Evolutionary conservation across 768 basidiomycete species (phyloP).

Genomic region (Pulveroboletus ravenelii): DNA sequence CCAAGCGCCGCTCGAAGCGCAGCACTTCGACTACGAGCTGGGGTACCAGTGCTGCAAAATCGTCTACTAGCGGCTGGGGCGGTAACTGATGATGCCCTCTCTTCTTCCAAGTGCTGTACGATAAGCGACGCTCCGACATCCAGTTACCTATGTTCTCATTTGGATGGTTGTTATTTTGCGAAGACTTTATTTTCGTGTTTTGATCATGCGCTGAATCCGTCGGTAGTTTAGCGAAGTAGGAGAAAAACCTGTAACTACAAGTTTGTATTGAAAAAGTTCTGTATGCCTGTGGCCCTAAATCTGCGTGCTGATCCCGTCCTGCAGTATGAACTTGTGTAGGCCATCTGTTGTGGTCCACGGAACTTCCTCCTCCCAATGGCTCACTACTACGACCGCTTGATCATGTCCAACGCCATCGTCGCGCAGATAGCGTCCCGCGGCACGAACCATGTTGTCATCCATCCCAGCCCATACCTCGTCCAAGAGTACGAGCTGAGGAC

Average conservation of each 20-base stretch:
- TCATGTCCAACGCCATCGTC: slow-evolving; percentile 42
- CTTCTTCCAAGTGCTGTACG: background rate
- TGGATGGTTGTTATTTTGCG: background rate
- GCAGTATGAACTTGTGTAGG: slow-evolving; percentile 36
- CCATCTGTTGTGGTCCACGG: slow-evolving; percentile 69
- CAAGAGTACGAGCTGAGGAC: slow-evolving; percentile 70
- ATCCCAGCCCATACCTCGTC: slow-evolving; percentile 96
- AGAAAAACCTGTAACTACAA: background rate
- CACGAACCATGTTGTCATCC: slow-evolving; percentile 71
- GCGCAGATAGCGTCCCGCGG: slow-evolving; percentile 60
- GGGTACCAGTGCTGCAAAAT: slow-evolving; percentile 8
- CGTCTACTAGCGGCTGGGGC: slow-evolving; percentile 27
- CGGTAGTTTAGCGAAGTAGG: background rate
- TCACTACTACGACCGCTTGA: slow-evolving; percentile 82
- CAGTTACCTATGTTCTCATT: background rate
- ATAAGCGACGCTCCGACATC: background rate
- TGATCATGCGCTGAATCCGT: background rate
- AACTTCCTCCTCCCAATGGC: slow-evolving; percentile 89
- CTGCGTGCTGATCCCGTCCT: slow-evolving; percentile 30
- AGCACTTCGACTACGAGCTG: slow-evolving; percentile 11
- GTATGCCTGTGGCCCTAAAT: background rate
- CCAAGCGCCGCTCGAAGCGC: slow-evolving; percentile 13
- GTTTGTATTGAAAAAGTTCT: background rate
- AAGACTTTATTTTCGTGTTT: background rate
- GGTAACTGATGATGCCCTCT: slow-evolving; percentile 11